A percentile compares a stretch with the other conserved stretches of the same genome.
Evolutionary conservation across 2,329 filamentous ascomycete species (phyloP).

Genomic region (Fusarium nisikadoi): DNA sequence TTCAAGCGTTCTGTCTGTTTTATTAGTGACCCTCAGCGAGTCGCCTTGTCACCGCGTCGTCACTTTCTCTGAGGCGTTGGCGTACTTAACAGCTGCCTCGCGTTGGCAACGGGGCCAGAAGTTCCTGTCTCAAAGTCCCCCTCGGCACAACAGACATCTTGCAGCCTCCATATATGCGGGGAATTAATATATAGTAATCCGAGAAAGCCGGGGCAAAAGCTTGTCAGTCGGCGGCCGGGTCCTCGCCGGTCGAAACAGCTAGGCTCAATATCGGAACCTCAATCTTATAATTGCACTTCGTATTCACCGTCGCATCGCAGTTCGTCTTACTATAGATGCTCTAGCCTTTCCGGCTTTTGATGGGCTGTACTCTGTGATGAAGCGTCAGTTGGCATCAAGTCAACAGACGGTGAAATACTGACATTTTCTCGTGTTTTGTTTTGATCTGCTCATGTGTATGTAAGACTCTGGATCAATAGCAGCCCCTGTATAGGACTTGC

Average conservation of each 20-base stretch:
- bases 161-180: conserved; percentile 26
- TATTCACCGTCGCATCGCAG: conserved; percentile 28
- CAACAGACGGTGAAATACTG: background rate
- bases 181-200: conserved; percentile 8
- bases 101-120: background rate
- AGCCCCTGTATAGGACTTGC: conserved; percentile 10
- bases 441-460: background rate
- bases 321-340: conserved; percentile 6
- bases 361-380: background rate
- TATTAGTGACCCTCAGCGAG: conserved; percentile 25
- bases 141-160: background rate
- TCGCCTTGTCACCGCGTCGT: background rate
- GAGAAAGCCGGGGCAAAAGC: conserved; percentile 34
- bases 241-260: conserved; percentile 27
- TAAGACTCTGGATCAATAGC: background rate
- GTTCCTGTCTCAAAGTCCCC: conserved; percentile 5
- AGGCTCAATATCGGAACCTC: conserved; percentile 17
- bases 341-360: conserved; percentile 1
- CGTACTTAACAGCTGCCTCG: conserved; percentile 3
- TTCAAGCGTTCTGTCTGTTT: conserved; percentile 16
- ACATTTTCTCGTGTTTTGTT: background rate
- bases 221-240: conserved; percentile 30
- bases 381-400: background rate
- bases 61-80: conserved; percentile 15
- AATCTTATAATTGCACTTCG: conserved; percentile 30